phyloP scores from a whole-genome alignment of 306 rosid genomes.

The Geum urbanum region DNA sequence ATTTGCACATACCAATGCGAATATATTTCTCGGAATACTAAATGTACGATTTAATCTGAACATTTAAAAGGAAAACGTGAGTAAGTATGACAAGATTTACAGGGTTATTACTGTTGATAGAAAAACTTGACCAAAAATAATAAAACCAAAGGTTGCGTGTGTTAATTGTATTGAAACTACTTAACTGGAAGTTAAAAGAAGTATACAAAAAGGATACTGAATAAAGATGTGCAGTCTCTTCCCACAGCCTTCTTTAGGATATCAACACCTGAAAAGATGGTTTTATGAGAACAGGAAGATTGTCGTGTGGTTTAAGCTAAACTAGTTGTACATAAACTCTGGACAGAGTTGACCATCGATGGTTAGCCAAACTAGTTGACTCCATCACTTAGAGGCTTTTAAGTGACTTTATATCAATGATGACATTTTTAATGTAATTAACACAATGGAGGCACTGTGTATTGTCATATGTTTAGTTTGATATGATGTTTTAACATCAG shows the following conservation, averaged over 20 bases:
- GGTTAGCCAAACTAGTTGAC: background rate
- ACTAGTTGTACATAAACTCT: background rate
- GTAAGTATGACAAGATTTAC: background rate
- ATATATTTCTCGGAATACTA: background rate
- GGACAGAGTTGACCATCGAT: background rate
- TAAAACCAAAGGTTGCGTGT: background rate
- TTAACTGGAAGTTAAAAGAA: background rate
- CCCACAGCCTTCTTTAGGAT: constrained; percentile 88
- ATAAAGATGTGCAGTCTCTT: constrained; percentile 87
- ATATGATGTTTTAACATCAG: background rate
- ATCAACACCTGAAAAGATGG: constrained; percentile 65
- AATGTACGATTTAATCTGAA: background rate
- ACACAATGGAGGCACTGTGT: background rate
- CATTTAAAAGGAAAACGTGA: background rate
- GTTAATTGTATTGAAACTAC: background rate
- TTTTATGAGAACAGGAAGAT: constrained; percentile 15
- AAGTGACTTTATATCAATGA: background rate
- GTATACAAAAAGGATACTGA: constrained; percentile 68
- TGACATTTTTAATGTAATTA: background rate
- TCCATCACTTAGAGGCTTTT: background rate
- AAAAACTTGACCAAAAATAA: background rate
- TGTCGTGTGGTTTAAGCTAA: background rate
- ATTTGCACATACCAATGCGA: background rate
- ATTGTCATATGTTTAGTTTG: background rate
- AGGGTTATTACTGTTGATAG: background rate